These are phyloP conservation scores for Effrenium voratum DNA, from an alignment of 73 alveolate genomes.

Conservation along the genomic window DNA sequence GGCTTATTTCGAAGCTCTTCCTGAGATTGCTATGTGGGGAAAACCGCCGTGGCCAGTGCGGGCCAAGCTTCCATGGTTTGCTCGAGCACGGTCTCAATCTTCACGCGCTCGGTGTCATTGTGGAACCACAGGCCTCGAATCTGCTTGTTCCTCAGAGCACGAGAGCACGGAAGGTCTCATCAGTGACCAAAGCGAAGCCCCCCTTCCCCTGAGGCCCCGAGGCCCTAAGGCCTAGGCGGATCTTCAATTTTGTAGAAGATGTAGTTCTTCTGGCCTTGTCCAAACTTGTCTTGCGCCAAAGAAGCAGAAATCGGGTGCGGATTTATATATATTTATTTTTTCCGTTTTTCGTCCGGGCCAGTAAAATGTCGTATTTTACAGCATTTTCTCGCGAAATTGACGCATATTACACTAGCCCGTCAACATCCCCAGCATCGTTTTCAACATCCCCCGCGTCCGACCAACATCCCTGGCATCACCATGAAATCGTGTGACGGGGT, in stretches of 20 bases:
- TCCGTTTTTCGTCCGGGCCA: too few relatives aligned
- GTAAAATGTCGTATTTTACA: neutral
- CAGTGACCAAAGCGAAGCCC: neutral
- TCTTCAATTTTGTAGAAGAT: constrained; percentile 91
- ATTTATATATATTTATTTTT: too few relatives aligned
- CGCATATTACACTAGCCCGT: neutral
- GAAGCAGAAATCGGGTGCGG: too few relatives aligned
- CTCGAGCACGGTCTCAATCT: constrained; percentile 89
- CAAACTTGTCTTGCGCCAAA: too few relatives aligned
- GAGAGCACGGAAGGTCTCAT: neutral
- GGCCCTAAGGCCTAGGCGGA: constrained; percentile 13
- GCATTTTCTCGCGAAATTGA: neutral
- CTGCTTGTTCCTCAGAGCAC: constrained; percentile 62
- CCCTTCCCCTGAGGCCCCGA: neutral
- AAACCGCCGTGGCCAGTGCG: neutral
- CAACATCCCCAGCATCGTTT: too few relatives aligned
- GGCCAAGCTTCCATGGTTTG: constrained; percentile 67
- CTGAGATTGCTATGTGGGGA: neutral
- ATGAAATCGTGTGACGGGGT: too few relatives aligned
- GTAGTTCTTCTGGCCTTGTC: constrained; percentile 92
- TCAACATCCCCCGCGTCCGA: too few relatives aligned
- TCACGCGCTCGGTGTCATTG: constrained; percentile 87
- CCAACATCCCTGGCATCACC: too few relatives aligned
- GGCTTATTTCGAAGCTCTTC: constrained; percentile 92
- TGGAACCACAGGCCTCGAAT: constrained; percentile 92